phyloP scores from a whole-genome alignment of 1,284 basidiomycete genomes.

The Tilletia setariae region DNA sequence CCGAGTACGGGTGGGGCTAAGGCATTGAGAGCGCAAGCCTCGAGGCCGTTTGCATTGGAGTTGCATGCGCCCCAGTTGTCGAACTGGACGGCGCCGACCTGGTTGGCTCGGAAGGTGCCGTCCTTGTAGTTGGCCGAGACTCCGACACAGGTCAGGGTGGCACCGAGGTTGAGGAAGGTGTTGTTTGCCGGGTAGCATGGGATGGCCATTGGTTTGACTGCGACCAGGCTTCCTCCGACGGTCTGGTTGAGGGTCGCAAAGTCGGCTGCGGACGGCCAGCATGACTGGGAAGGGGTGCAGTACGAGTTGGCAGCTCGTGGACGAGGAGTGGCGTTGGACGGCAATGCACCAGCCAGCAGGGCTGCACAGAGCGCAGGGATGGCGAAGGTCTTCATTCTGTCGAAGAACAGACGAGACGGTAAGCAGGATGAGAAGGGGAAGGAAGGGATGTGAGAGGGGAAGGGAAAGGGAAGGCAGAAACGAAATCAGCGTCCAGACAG shows the following conservation, averaged over 20 bases:
- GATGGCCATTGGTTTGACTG: slow-evolving; percentile 13
- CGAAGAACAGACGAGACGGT: no score
- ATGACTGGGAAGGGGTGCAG: slow-evolving; percentile 23
- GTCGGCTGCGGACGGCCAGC: slow-evolving; percentile 21
- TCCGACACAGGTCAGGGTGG: slow-evolving; percentile 5
- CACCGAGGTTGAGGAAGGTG: neutral
- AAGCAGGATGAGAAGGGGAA: no score
- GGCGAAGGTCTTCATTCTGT: slow-evolving; percentile 1
- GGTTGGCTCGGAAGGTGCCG: slow-evolving; percentile 12
- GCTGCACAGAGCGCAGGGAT: neutral
- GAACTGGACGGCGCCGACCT: slow-evolving; percentile 18
- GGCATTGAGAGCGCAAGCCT: slow-evolving; percentile 18
- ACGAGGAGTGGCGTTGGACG: neutral
- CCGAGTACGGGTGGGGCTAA: neutral
- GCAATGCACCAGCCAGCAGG: neutral
- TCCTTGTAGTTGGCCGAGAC: slow-evolving; percentile 17
- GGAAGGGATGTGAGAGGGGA: no score
- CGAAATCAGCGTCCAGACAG: no score
- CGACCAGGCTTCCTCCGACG: slow-evolving; percentile 17
- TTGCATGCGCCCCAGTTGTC: slow-evolving; percentile 23
- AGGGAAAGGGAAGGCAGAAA: no score
- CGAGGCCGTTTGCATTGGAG: slow-evolving; percentile 6
- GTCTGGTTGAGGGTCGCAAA: slow-evolving; percentile 22
- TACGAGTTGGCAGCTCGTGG: slow-evolving; percentile 14
- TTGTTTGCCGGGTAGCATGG: slow-evolving; percentile 18